Conservation (phyloP, 371 early-diverging fungal genomes). For the Blyttiomyces sp. region DNA sequence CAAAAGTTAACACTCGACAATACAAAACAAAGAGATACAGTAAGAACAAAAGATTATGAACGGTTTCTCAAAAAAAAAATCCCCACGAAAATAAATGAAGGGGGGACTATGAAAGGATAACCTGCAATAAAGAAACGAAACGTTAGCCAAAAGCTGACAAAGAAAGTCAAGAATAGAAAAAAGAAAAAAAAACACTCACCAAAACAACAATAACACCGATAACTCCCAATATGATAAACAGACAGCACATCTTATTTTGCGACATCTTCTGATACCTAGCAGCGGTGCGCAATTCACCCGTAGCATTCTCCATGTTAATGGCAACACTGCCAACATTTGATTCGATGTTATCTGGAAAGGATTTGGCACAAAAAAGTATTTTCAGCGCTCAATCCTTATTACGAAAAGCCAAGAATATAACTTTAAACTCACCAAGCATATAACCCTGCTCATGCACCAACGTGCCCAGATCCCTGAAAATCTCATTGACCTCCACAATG, state of each 20-base stretch:
- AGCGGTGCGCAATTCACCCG: constrained; percentile 76
- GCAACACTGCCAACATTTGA: constrained; percentile 79
- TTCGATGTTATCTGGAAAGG: constrained; percentile 90
- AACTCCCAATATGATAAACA: constrained; percentile 61
- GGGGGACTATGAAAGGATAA: too few relatives aligned
- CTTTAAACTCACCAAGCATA: constrained; percentile 68
- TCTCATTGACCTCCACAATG: constrained; percentile 82
- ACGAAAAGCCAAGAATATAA: neutral
- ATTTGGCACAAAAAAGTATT: constrained; percentile 2
- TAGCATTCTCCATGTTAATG: constrained; percentile 73
- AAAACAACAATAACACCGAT: constrained; percentile 55
- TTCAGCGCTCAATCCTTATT: neutral
- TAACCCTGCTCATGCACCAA: constrained; percentile 93
- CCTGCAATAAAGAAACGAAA: too few relatives aligned
- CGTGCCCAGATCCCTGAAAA: constrained; percentile 93
- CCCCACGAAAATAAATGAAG: too few relatives aligned
- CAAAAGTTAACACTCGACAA: too few relatives aligned
- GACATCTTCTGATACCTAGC: constrained; percentile 75
- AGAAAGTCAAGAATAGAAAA: neutral
- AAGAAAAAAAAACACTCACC: constrained; percentile 6
- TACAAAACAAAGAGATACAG: too few relatives aligned
- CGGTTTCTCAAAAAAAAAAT: too few relatives aligned
- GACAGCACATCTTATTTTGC: constrained; percentile 72
- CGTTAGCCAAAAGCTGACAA: too few relatives aligned
- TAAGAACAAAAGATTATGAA: too few relatives aligned